Percentiles rank a stretch among this genome's conserved stretches.
Evolutionary conservation across 2,329 filamentous ascomycete genomes (phyloP).

Genomic region (Monosporascus sp.): DNA sequence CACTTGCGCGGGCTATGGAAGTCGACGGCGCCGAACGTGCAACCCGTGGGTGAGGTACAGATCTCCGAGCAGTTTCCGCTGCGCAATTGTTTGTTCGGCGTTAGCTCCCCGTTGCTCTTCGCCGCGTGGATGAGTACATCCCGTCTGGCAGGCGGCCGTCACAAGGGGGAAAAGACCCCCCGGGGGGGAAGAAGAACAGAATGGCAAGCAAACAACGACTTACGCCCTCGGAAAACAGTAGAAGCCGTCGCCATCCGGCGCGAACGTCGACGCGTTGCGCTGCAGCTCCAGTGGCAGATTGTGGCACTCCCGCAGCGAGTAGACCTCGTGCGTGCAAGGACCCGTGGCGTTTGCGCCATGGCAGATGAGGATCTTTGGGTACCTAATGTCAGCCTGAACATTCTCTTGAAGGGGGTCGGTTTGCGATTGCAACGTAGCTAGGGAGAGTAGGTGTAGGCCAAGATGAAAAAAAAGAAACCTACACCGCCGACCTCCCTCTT

Average conservation of each 20-base stretch:
- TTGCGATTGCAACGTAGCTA: too few relatives aligned
- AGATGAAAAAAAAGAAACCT: constrained; percentile 21
- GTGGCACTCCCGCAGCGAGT: constrained; percentile 39
- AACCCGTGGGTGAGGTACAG: constrained; percentile 47
- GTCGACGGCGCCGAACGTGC: constrained; percentile 44
- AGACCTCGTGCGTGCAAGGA: constrained; percentile 38
- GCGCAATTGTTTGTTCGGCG: constrained; percentile 9
- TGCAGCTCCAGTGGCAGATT: constrained; percentile 37
- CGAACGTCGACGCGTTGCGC: constrained; percentile 43
- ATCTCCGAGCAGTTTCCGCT: constrained; percentile 34
- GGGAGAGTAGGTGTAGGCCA: too few relatives aligned
- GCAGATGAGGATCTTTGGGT: constrained; percentile 42
- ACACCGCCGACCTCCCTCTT: constrained; percentile 44
- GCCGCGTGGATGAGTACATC: too few relatives aligned
- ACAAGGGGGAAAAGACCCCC: neutral
- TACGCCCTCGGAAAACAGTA: constrained; percentile 40
- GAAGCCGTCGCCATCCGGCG: constrained; percentile 44
- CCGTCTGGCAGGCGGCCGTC: too few relatives aligned
- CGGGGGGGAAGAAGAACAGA: neutral
- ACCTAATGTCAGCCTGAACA: too few relatives aligned
- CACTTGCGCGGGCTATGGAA: constrained; percentile 42
- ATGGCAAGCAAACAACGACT: constrained; percentile 4
- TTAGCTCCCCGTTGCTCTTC: neutral
- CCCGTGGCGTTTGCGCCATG: constrained; percentile 46
- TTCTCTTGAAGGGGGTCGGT: too few relatives aligned